Percentiles rank a stretch among this genome's conserved stretches.
Conservation (phyloP, 352 stramenopile species). For the Phytopythium ostracodes region DNA sequence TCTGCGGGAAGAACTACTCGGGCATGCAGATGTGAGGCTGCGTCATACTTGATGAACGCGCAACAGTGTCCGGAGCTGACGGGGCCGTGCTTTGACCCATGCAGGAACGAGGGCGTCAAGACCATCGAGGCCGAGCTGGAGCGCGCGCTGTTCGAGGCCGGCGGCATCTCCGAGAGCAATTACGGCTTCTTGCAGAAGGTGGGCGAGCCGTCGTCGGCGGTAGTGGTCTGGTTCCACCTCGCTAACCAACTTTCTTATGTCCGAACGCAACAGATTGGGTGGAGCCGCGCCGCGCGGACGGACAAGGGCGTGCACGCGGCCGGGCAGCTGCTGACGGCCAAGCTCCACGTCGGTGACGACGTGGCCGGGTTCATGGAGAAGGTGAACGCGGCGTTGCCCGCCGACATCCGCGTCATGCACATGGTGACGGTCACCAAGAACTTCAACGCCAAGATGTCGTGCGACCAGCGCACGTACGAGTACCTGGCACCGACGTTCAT, state of each 20-base stretch:
- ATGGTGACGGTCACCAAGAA: slow-evolving; percentile 88
- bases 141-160: slow-evolving; percentile 81
- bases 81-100: too few relatives aligned
- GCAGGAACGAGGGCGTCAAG: slow-evolving; percentile 82
- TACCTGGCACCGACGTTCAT: slow-evolving; percentile 90
- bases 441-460: slow-evolving; percentile 90
- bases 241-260: too few relatives aligned
- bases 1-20: slow-evolving; percentile 88
- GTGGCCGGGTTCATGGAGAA: slow-evolving; percentile 52
- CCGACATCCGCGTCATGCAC: slow-evolving; percentile 80
- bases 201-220: neutral
- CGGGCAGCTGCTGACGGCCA: slow-evolving; percentile 79
- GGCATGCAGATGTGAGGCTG: slow-evolving; percentile 82
- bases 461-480: slow-evolving; percentile 88
- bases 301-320: slow-evolving; percentile 91
- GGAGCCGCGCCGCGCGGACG: slow-evolving; percentile 84
- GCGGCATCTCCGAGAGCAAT: slow-evolving; percentile 85
- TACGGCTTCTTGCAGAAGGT: slow-evolving; percentile 88
- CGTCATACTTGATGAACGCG: neutral
- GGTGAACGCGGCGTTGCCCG: slow-evolving; percentile 71
- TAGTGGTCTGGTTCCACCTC: neutral
- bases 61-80: neutral
- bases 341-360: slow-evolving; percentile 82
- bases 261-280: slow-evolving; percentile 53
- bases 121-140: slow-evolving; percentile 91